Conservation (phyloP, 441 rosid species). For the Capsella rubella region DNA sequence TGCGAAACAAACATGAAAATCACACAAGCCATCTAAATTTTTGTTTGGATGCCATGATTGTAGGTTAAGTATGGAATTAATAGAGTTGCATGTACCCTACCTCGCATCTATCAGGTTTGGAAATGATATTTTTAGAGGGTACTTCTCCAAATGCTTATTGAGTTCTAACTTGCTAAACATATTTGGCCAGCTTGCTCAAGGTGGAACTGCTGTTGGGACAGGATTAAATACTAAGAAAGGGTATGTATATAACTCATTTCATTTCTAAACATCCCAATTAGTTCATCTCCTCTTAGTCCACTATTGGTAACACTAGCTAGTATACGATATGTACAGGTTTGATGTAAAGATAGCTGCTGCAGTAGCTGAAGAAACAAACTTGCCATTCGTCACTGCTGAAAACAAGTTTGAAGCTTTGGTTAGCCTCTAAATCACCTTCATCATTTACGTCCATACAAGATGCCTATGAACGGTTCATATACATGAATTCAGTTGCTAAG, state of each 20-base stretch:
- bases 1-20: not conserved
- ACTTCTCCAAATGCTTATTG: constrained; percentile 1
- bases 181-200: constrained; percentile 90
- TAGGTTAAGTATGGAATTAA: constrained; percentile 87
- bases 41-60: not conserved
- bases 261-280: not conserved
- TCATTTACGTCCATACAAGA: too few relatives aligned
- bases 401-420: constrained; percentile 98
- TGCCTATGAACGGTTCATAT: not conserved
- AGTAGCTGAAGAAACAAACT: constrained; percentile 85
- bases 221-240: constrained; percentile 96
- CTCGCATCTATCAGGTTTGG: constrained; percentile 85
- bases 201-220: constrained; percentile 98
- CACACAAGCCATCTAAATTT: not conserved
- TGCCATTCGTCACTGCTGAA: constrained; percentile 91
- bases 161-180: constrained; percentile 41
- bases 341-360: constrained; percentile 89
- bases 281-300: constrained; percentile 13
- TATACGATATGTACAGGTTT: constrained; percentile 56
- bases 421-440: constrained; percentile 33
- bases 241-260: constrained; percentile 46
- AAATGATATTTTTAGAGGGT: constrained; percentile 8
- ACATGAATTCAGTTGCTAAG: constrained; percentile 23
- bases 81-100: constrained; percentile 69
- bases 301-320: not conserved